phyloP scores from a whole-genome alignment of 495 filamentous ascomycete genomes.

The Aspergillus incahuasiensis region DNA sequence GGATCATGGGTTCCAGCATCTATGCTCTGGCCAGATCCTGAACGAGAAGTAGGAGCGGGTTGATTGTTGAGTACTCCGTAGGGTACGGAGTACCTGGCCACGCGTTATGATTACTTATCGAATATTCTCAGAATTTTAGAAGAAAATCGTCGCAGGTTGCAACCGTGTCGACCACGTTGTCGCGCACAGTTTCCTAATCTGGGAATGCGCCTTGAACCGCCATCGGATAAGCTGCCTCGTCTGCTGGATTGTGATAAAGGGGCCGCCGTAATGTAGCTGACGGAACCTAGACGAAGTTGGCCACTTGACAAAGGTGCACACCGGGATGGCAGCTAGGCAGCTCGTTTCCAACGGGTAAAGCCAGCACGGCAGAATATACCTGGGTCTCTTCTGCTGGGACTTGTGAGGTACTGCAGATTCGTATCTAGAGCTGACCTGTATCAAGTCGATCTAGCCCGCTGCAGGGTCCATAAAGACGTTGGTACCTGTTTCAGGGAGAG shows the following conservation, averaged over 20 bases:
- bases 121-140: neutral
- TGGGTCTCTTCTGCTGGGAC: neutral
- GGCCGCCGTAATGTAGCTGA: neutral
- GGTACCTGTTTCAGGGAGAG: neutral
- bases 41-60: neutral
- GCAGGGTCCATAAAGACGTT: constrained; percentile 7
- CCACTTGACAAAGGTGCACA: neutral
- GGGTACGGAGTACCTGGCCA: neutral
- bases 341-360: neutral
- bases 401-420: neutral
- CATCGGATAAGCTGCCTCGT: neutral
- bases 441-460: neutral
- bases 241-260: neutral
- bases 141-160: neutral
- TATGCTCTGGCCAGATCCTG: neutral
- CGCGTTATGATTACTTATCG: neutral
- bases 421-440: constrained; percentile 1
- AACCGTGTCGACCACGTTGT: neutral
- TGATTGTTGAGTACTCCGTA: neutral
- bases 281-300: neutral
- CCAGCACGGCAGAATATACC: neutral
- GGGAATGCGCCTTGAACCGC: neutral
- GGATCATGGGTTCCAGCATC: neutral
- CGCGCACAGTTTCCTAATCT: neutral
- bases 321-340: neutral